Percentiles rank a stretch among this genome's conserved stretches.
Evolutionary conservation across 2,329 filamentous ascomycete species (phyloP).

Genomic region (Epichloe baconii): DNA sequence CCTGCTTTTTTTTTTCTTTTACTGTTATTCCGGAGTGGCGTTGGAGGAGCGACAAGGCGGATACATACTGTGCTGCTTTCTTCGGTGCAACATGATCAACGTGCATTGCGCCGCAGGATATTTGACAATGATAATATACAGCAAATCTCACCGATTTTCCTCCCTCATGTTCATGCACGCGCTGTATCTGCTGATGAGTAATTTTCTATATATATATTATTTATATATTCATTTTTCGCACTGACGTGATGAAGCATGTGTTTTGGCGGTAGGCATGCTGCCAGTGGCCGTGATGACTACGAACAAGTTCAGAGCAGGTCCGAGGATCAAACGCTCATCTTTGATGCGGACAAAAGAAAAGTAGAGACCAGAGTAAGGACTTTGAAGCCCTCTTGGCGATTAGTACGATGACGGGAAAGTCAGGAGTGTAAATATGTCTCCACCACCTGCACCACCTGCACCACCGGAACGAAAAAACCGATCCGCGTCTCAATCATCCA

Average conservation of each 20-base stretch:
- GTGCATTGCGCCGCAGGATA: not conserved
- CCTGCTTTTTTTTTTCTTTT: not conserved
- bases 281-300: too few relatives aligned
- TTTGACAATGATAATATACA: not conserved
- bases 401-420: too few relatives aligned
- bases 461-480: too few relatives aligned
- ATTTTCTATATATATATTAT: not conserved
- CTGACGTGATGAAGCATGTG: not conserved
- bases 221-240: not conserved
- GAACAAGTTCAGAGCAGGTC: too few relatives aligned
- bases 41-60: constrained; percentile 9
- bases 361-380: too few relatives aligned
- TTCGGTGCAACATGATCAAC: not conserved
- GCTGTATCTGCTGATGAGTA: not conserved
- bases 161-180: not conserved
- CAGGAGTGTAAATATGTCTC: too few relatives aligned
- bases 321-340: too few relatives aligned
- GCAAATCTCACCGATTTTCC: too few relatives aligned
- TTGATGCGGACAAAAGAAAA: too few relatives aligned
- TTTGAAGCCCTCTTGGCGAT: too few relatives aligned
- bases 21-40: constrained; percentile 10
- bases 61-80: not conserved
- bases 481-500: not conserved
- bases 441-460: too few relatives aligned
- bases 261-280: not conserved